phyloP scores from a whole-genome alignment of 768 basidiomycete species.

The Cubamyces lactineus region DNA sequence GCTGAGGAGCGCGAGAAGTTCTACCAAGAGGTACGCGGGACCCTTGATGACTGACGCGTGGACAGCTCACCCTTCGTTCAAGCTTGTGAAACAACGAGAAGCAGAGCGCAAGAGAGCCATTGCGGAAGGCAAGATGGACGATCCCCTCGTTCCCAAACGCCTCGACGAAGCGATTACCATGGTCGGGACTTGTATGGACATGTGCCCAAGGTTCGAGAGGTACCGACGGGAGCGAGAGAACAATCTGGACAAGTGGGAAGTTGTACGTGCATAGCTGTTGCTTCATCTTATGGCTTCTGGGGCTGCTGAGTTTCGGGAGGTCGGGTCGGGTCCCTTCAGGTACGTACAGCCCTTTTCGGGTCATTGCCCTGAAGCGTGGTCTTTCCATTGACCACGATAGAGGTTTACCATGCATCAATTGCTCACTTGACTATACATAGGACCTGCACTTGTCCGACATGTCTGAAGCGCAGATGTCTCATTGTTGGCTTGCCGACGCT shows the following conservation, averaged over 20 bases:
- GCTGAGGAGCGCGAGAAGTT: constrained; percentile 68
- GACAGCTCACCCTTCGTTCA: constrained; percentile 23
- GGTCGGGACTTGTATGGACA: constrained; percentile 87
- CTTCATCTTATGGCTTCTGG: background rate
- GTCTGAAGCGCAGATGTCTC: background rate
- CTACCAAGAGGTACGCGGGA: constrained; percentile 64
- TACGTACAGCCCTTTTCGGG: constrained; percentile 4
- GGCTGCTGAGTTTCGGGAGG: constrained; percentile 22
- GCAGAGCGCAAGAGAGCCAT: constrained; percentile 74
- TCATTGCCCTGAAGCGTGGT: background rate
- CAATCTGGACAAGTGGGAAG: constrained; percentile 85
- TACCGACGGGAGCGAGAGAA: constrained; percentile 90
- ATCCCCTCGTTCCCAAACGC: constrained; percentile 75
- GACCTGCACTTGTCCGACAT: background rate
- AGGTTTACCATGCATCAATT: no score
- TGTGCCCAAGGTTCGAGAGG: constrained; percentile 94
- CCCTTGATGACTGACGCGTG: constrained; percentile 5
- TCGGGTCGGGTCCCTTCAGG: constrained; percentile 20
- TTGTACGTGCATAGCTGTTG: constrained; percentile 51
- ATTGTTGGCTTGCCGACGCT: background rate
- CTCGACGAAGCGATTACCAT: constrained; percentile 93
- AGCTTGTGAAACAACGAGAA: constrained; percentile 76
- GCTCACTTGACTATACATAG: constrained; percentile 1
- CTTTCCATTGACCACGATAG: background rate
- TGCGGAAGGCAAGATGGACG: constrained; percentile 84